A percentile compares a stretch with the other conserved stretches of the same genome.
These are phyloP conservation scores for Calonectria fujianensis DNA, from an alignment of 2,329 filamentous ascomycete genomes.

Conservation along the genomic window DNA sequence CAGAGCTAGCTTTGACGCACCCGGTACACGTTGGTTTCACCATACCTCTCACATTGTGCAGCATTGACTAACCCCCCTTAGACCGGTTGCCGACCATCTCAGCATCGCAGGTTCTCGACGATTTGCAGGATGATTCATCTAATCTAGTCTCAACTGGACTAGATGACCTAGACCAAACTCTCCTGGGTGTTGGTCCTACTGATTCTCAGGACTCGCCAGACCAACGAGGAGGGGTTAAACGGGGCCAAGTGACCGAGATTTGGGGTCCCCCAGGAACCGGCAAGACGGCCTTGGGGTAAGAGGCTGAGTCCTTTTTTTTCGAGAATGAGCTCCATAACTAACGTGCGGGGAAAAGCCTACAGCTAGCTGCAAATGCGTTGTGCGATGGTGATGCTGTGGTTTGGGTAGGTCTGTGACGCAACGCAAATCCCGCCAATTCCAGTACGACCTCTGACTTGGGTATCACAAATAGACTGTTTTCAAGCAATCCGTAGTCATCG, in stretches of 20 bases:
- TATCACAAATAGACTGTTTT: constrained; percentile 66
- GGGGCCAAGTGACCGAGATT: constrained; percentile 88
- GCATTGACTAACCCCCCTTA: constrained; percentile 59
- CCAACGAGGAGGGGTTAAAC: constrained; percentile 75
- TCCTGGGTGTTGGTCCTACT: constrained; percentile 55
- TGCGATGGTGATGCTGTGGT: constrained; percentile 78
- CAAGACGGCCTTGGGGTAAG: constrained; percentile 89
- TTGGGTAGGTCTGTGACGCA: constrained; percentile 83
- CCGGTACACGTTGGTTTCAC: constrained; percentile 69
- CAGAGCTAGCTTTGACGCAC: constrained; percentile 75
- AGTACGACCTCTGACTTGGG: constrained; percentile 36
- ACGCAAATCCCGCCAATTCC: constrained; percentile 10
- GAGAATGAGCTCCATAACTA: constrained; percentile 31
- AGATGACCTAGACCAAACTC: constrained; percentile 68
- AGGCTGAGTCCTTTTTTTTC: constrained; percentile 34
- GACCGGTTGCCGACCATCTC: constrained; percentile 86
- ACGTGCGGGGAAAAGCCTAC: constrained; percentile 73
- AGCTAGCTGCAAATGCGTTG: constrained; percentile 80
- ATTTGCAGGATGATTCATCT: constrained; percentile 70
- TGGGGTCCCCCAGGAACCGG: constrained; percentile 91
- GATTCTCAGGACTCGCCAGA: constrained; percentile 41
- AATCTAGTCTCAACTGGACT: constrained; percentile 75
- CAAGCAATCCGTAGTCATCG: constrained; percentile 61
- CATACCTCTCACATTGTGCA: constrained; percentile 25
- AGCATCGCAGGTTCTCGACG: constrained; percentile 81